Percentiles rank a stretch among this genome's conserved stretches.
phyloP scores from a whole-genome alignment of 352 stramenopile genomes.

The Phytophthora pinifolia region DNA sequence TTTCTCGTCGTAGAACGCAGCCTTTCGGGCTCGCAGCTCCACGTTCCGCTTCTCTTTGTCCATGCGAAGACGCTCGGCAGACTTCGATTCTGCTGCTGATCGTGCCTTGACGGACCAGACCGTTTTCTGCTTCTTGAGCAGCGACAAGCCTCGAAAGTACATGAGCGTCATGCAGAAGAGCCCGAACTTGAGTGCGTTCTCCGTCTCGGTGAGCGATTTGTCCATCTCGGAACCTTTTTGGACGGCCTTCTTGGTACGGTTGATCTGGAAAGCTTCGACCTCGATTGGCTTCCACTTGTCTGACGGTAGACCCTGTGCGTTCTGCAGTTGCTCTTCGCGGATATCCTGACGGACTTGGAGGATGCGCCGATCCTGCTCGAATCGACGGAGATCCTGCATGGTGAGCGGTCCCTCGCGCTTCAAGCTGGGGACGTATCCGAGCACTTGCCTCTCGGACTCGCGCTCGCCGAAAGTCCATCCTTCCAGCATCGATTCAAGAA shows the following conservation, averaged over 20 bases:
- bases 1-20: slow-evolving; percentile 50
- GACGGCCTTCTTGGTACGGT: slow-evolving; percentile 60
- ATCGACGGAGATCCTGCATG: slow-evolving; percentile 63
- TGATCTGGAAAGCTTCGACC: slow-evolving; percentile 53
- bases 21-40: slow-evolving; percentile 36
- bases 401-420: slow-evolving; percentile 78
- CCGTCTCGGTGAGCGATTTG: slow-evolving; percentile 79
- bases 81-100: slow-evolving; percentile 24
- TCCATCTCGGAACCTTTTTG: slow-evolving; percentile 66
- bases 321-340: slow-evolving; percentile 34
- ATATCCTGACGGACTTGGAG: slow-evolving; percentile 37
- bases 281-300: slow-evolving; percentile 83
- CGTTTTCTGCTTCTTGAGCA: slow-evolving; percentile 85
- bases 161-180: slow-evolving; percentile 96
- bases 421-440: slow-evolving; percentile 84
- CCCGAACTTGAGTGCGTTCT: slow-evolving; percentile 95
- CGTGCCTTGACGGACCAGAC: slow-evolving; percentile 62
- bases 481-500: slow-evolving; percentile 95
- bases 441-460: slow-evolving; percentile 66
- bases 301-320: slow-evolving; percentile 48
- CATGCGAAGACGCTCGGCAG: slow-evolving; percentile 49
- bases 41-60: slow-evolving; percentile 53
- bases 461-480: slow-evolving; percentile 96
- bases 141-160: slow-evolving; percentile 93
- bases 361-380: slow-evolving; percentile 55